Evolutionary conservation across 2,329 filamentous ascomycete species (phyloP), one percentile per base, ranked within the genome.

Genomic region (Colletotrichum cordylinicola): DNA sequence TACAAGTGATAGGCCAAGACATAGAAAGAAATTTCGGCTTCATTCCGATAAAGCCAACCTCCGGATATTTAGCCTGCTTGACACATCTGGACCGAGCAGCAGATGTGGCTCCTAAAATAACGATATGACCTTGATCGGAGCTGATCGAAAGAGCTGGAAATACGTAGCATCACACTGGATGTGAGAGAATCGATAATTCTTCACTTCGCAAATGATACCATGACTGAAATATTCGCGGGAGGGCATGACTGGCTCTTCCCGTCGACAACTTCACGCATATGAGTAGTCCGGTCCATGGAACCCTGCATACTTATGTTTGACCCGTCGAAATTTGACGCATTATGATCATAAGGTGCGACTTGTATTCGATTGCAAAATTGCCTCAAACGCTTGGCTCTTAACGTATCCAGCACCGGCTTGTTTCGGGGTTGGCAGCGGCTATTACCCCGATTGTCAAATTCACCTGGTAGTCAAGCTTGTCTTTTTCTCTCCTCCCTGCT

Each of bases 41-140:
- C 39, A 48, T 2, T 48, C 39, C 39, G 43, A 48, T n/a, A 43
- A 21, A 48, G 43, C 18, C n/a, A 21, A 9, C 43, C 43, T 10
- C 43, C 12, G 43, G 0, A 48, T 48, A 48, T 21, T 2, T 12
- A 48, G 43, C 10, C 43, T 13, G 43, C n/a, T 48, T 48, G 43
- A 21, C 10, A 48, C 3, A 48, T n/a, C 10, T 48, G 6, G 43
- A 12, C 43, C 2, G 18, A 48, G 6, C 0, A 21, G 43, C 1
- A 48, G 43, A 21, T 48, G 10, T 48, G 43, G 43, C 43, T 48
- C 18, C 5, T n/a, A 18, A 48, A 48, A 48, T 1, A 48, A 48
- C 0, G 2, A 48, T 21, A 0, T 21, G n/a, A 10, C 3, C 9
- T 48, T 48, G 43, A 21, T 21, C 10, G 10, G 0, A 48, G 9